Evolutionary conservation across 1,284 basidiomycete species (phyloP).

Genomic region (Thecaphora thlaspeos): DNA sequence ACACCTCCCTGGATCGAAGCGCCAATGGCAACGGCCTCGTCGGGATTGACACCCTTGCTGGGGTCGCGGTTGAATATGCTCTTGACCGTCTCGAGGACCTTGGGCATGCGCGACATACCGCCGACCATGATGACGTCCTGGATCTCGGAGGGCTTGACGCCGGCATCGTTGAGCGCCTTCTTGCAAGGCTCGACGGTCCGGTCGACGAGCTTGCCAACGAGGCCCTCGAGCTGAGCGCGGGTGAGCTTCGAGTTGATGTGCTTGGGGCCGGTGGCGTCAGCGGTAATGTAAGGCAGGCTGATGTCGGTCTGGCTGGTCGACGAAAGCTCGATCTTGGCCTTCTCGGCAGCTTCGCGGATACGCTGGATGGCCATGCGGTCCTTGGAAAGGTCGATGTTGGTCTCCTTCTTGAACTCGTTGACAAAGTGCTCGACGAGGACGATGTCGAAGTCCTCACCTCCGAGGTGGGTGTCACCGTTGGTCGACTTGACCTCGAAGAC

Average conservation of each 20-base stretch:
- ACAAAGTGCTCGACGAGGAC: constrained; percentile 83
- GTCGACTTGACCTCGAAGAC: constrained; percentile 99
- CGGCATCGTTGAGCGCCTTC: constrained; percentile 88
- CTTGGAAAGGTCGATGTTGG: constrained; percentile 74
- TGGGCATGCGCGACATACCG: constrained; percentile 97
- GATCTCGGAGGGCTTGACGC: constrained; percentile 86
- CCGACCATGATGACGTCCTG: constrained; percentile 97
- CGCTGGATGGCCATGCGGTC: constrained; percentile 99
- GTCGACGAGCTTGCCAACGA: constrained; percentile 79
- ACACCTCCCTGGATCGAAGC: constrained; percentile 94
- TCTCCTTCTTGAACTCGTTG: constrained; percentile 90
- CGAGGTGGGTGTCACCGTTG: constrained; percentile 97
- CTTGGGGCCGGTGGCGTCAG: constrained; percentile 88
- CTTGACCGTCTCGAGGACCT: constrained; percentile 90
- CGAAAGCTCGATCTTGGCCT: constrained; percentile 97
- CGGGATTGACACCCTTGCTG: constrained; percentile 96
- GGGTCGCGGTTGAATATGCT: constrained; percentile 88
- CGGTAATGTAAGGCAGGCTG: constrained; percentile 95
- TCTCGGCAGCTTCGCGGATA: constrained; percentile 97
- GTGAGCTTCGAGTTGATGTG: constrained; percentile 91
- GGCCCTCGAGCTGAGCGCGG: constrained; percentile 83
- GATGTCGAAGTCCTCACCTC: constrained; percentile 97
- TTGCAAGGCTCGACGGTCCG: constrained; percentile 95
- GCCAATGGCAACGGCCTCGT: constrained; percentile 90
- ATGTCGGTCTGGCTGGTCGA: constrained; percentile 87